Evolutionary conservation across 2,329 filamentous ascomycete species (phyloP), one percentile per base, ranked within the genome.

Genomic region (Ophiocordyceps camponoti-floridani): DNA sequence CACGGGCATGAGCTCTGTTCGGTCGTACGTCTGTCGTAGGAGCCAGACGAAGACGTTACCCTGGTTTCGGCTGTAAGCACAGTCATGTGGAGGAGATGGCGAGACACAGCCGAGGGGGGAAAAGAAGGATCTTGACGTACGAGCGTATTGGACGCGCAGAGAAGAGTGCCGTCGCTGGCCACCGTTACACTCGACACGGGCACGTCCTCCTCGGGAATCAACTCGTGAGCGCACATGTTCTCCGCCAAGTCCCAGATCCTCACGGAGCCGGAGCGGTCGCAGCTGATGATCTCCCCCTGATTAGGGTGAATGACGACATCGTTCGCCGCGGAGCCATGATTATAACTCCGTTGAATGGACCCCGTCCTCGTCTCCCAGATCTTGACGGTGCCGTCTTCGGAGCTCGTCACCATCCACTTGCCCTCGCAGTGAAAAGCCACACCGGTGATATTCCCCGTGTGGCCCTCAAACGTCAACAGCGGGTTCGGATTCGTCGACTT

Each of bases 281-380:
- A 95, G 60, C 85, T 94, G 57, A 98, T 94, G 49, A 98, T 82
- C 67, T 98, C 91, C 48, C 89, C 91, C 66, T 98, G 91, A 58
- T 98, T 98, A 0, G 91, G 91, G 61, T 98, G 91, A 46, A 98
- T 98, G n/a, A 96, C 91, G 9, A 98, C 91, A 62, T 98, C 91
- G 57, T 95, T 98, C 44, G 89, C 91, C 0, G 91, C 79, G 31
- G 79, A 81, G 44, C 82, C 84, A 60, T 98, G 91, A 52, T 76
- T 81, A 61, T 98, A 98, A 63, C 89, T 94, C 45, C 91, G 77
- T 64, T 98, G 91, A 45, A 96, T 78, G 47, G 75, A 79, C 41
- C 85, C 89, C 12, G 75, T 84, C 42, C 88, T 72, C 5, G 87
- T 94, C 60, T 95, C 89, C 88, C 88, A 95, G 50, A 95, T 94